phyloP scores from a whole-genome alignment of 768 basidiomycete genomes.

The Trametes elegans region DNA sequence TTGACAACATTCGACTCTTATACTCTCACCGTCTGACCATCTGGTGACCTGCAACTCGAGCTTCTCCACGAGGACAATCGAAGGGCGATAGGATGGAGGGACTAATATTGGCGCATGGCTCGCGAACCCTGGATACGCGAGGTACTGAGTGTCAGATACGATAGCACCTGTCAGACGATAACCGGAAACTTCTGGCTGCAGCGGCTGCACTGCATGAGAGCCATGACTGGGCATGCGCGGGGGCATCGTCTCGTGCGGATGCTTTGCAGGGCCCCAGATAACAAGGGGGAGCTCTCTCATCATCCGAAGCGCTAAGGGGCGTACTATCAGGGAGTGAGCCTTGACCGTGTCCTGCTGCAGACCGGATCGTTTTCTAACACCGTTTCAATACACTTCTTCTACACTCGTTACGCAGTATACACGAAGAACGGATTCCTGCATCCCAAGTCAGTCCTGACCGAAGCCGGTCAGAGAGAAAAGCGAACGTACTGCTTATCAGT shows the following conservation, averaged over 20 bases:
- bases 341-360: too few relatives aligned
- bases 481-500: constrained; percentile 63
- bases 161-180: neutral
- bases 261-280: neutral
- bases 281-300: neutral
- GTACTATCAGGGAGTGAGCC: too few relatives aligned
- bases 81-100: neutral
- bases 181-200: neutral
- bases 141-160: neutral
- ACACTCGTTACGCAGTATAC: constrained; percentile 43
- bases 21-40: neutral
- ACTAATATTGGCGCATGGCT: neutral
- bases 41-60: constrained; percentile 7
- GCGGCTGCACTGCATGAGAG: neutral
- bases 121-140: neutral
- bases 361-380: too few relatives aligned
- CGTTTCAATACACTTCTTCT: neutral
- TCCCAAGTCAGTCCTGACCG: neutral
- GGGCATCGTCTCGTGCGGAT: neutral
- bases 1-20: neutral
- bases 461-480: neutral
- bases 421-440: constrained; percentile 59
- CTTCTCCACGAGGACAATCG: neutral
- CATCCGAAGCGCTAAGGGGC: too few relatives aligned
- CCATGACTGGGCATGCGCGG: neutral